Percentiles rank a stretch among this genome's conserved stretches.
These are phyloP conservation scores for Ophiostoma novo-ulmi DNA, from an alignment of 2,329 filamentous ascomycete species.

Conservation along the genomic window DNA sequence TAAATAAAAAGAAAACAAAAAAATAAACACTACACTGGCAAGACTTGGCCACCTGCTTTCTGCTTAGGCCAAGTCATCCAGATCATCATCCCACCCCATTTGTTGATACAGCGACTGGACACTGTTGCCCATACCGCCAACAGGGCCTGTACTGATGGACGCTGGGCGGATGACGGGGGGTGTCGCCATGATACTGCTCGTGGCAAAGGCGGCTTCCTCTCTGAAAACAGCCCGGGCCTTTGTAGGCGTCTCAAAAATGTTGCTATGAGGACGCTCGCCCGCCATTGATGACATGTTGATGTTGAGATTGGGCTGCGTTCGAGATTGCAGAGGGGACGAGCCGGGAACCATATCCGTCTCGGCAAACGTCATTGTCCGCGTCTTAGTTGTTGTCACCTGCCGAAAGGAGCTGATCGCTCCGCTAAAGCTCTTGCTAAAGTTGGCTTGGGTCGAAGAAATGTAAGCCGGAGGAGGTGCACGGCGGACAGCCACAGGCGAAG, in stretches of 20 bases:
- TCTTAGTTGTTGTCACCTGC: constrained; percentile 5
- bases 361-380: not conserved
- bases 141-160: not conserved
- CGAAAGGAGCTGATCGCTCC: not conserved
- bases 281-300: not conserved
- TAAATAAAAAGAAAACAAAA: not conserved
- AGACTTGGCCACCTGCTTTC: not conserved
- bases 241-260: constrained; percentile 32
- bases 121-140: constrained; percentile 28
- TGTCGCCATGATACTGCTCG: not conserved
- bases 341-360: constrained; percentile 20
- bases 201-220: not conserved
- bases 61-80: constrained; percentile 30
- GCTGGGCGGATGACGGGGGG: not conserved
- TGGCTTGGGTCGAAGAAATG: not conserved
- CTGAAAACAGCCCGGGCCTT: constrained; percentile 23
- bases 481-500: constrained; percentile 6
- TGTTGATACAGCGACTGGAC: constrained; percentile 48
- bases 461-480: not conserved
- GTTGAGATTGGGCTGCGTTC: constrained; percentile 16
- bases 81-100: constrained; percentile 56
- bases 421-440: not conserved
- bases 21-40: not conserved
- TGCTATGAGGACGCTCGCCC: not conserved
- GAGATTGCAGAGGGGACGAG: constrained; percentile 26